Evolutionary conservation across 306 rosid genomes (phyloP).

Genomic region (Vigna trinervia): DNA sequence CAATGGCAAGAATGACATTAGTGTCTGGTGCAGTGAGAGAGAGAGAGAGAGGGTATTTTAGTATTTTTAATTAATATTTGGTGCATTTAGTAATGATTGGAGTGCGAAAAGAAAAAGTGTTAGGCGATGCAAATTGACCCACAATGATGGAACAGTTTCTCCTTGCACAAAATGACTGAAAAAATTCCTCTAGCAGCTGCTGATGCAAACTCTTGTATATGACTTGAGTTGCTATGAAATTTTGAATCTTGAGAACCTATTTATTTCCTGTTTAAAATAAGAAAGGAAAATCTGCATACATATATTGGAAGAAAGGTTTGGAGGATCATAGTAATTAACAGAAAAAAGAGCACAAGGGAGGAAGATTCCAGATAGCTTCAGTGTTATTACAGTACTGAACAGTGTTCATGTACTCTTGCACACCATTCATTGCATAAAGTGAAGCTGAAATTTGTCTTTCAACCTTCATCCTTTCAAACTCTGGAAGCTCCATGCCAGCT

Average conservation of each 20-base stretch:
- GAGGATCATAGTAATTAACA: slow-evolving; percentile 40
- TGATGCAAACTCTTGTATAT: slow-evolving; percentile 18
- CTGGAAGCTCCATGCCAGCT: slow-evolving; percentile 52
- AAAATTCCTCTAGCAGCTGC: neutral
- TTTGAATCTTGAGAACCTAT: slow-evolving; percentile 15
- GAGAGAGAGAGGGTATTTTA: no score
- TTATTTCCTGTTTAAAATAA: neutral
- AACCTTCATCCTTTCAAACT: slow-evolving; percentile 82
- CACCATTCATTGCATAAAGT: slow-evolving; percentile 82
- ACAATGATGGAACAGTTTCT: no score
- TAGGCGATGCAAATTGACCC: no score
- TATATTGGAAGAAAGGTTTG: slow-evolving; percentile 15
- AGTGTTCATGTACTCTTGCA: slow-evolving; percentile 80
- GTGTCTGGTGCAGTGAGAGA: no score
- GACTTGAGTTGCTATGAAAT: slow-evolving; percentile 13
- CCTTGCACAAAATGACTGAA: neutral
- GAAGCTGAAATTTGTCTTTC: slow-evolving; percentile 92
- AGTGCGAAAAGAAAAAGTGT: no score
- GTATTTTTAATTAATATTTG: no score
- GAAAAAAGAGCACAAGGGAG: slow-evolving; percentile 67
- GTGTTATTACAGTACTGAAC: slow-evolving; percentile 55
- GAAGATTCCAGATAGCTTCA: slow-evolving; percentile 76
- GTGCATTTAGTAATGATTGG: no score
- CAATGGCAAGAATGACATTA: no score
- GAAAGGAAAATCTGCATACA: neutral